Evolutionary conservation across 306 rosid genomes (phyloP).

Genomic region (Sicyos baderoa): DNA sequence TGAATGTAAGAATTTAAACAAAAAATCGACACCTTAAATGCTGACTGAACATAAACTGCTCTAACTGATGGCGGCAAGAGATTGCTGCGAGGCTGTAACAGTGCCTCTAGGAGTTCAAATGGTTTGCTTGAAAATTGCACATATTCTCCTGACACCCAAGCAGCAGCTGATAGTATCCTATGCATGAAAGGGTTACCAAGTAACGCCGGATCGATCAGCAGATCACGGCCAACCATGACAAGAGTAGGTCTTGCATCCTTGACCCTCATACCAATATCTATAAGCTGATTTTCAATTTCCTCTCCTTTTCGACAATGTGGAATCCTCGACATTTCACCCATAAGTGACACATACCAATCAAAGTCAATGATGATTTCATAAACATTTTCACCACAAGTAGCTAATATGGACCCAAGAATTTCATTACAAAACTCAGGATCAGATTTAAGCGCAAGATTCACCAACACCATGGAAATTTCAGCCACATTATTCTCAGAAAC

Average conservation of each 20-base stretch:
- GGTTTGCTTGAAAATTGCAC: constrained; percentile 54
- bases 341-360: constrained; percentile 79
- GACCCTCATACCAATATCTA: constrained; percentile 86
- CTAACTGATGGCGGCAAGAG: constrained; percentile 67
- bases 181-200: constrained; percentile 68
- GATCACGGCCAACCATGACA: constrained; percentile 60
- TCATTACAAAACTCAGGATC: constrained; percentile 74
- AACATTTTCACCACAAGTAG: constrained; percentile 48
- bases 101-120: constrained; percentile 79
- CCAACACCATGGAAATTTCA: constrained; percentile 63
- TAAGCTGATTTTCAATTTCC: constrained; percentile 79
- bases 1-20: constrained; percentile 51
- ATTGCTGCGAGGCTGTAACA: constrained; percentile 78
- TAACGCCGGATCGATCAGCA: constrained; percentile 93
- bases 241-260: constrained; percentile 77
- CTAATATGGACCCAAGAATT: constrained; percentile 63
- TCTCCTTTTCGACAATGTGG: constrained; percentile 74
- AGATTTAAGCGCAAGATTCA: constrained; percentile 69
- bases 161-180: constrained; percentile 68
- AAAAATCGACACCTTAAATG: constrained; percentile 55
- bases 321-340: constrained; percentile 78
- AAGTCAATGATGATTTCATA: constrained; percentile 76
- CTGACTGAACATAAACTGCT: constrained; percentile 77
- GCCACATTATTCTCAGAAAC: constrained; percentile 63
- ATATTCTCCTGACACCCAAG: constrained; percentile 84